A percentile compares a stretch with the other conserved stretches of the same genome.
Evolutionary conservation across 352 stramenopile genomes (phyloP).

Genomic region (Globisporangium mamillatum): DNA sequence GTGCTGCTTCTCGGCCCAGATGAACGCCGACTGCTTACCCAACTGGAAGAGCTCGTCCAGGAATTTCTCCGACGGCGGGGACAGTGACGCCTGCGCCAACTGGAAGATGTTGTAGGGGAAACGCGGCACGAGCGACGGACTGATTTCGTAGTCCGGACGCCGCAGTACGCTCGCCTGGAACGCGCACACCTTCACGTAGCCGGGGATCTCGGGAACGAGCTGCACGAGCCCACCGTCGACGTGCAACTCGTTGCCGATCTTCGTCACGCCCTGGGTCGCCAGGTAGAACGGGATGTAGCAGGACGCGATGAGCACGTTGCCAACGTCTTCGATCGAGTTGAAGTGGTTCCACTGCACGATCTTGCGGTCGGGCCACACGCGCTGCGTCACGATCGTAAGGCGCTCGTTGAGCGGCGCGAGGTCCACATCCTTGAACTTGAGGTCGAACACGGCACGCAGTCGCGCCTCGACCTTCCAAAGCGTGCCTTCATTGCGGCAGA

Average conservation of each 20-base stretch:
- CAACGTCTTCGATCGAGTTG: slow-evolving; percentile 53
- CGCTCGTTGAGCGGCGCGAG: slow-evolving; percentile 40
- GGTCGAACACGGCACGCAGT: slow-evolving; percentile 50
- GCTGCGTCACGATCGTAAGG: slow-evolving; percentile 65
- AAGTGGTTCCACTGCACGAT: slow-evolving; percentile 58
- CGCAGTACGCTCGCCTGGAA: slow-evolving; percentile 58
- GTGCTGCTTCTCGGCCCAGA: slow-evolving; percentile 41
- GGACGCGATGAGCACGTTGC: slow-evolving; percentile 65
- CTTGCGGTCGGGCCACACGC: slow-evolving; percentile 61
- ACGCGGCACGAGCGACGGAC: slow-evolving; percentile 52
- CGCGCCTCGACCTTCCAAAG: slow-evolving; percentile 64
- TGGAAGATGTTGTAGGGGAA: slow-evolving; percentile 64
- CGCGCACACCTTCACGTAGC: slow-evolving; percentile 67
- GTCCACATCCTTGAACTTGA: slow-evolving; percentile 43
- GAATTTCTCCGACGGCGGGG: slow-evolving; percentile 49
- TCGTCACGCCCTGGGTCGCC: slow-evolving; percentile 33
- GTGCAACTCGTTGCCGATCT: slow-evolving; percentile 64
- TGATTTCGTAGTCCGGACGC: slow-evolving; percentile 71
- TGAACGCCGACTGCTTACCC: slow-evolving; percentile 41
- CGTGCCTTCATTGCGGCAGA: slow-evolving; percentile 54
- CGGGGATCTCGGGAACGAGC: slow-evolving; percentile 63
- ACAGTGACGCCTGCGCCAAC: slow-evolving; percentile 49
- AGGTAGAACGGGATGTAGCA: slow-evolving; percentile 84
- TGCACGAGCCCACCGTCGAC: slow-evolving; percentile 69
- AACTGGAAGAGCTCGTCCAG: slow-evolving; percentile 68